Base-by-base conservation (phyloP, 805 yeast species). In the Pichia heedii region DNA sequence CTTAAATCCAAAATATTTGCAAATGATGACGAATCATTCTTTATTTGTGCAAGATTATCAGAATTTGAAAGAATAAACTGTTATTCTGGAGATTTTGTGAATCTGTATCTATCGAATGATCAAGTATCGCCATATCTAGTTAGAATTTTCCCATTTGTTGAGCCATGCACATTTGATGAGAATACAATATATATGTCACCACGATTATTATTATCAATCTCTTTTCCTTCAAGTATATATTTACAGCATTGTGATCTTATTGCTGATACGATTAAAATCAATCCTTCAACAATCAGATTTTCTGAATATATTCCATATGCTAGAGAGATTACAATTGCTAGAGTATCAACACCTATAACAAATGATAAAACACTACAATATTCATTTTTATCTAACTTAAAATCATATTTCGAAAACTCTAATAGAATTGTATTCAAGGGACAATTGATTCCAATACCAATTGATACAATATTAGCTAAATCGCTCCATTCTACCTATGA, bases 401-500 rank as follows among this genome's bases (percentile, higher is more conserved):
- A 83, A 56, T 53, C 71, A 0, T 72, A 76, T 45, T 84, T 90
- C 54, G 82, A 81, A 49, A 55, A 65, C 0, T 65, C 68, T 22
- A 61, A 70, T 24, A 73, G 94, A 44, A 67, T 86, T 3, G 76
- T 89, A 1, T 66, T 68, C 16, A 58, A 68, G n/a, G 79, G 76
- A 30, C 96, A 87, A 55, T 56, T 79, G 33, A 73, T 93, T 38
- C 89, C 96, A 0, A 77, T 93, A 3, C 73, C 84, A 0, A 73
- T 90, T 35, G 96, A 90, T 57, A 69, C 86, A 0, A 56, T 75
- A 3, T 57, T 84, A 21, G 80, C 94, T 0, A 70, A 70, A 48
- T 69, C 85, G 2, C 54, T 81, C 51, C 71, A 69, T 50, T 66
- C 63, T 20, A 61, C 68, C 5, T 55, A 68, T 57, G 50, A 56